A percentile compares a stretch with the other conserved stretches of the same genome.
phyloP scores from a whole-genome alignment of 1,139 yeast species.

The Blastobotrys indianensis region DNA sequence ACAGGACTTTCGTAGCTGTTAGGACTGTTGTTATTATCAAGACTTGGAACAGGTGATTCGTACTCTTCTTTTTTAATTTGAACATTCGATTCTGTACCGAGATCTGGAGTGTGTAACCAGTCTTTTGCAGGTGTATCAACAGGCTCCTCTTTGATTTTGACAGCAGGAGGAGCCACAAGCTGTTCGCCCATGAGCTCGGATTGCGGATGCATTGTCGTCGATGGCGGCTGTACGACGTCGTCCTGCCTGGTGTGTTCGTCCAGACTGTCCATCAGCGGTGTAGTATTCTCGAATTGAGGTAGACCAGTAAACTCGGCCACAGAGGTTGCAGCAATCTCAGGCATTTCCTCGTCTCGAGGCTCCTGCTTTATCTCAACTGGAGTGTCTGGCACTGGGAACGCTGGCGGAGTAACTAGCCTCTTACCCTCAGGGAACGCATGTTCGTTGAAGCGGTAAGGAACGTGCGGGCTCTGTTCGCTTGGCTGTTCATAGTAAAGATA shows the following conservation, averaged over 20 bases:
- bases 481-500: constrained; percentile 6
- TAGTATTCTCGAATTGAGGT: constrained; percentile 5
- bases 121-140: background rate
- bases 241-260: background rate
- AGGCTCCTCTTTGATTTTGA: constrained; percentile 8
- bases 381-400: too few species aligned
- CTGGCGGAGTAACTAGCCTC: too few species aligned
- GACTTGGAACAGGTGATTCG: constrained; percentile 21
- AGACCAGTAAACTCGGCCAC: background rate
- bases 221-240: background rate
- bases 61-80: constrained; percentile 8
- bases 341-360: too few species aligned
- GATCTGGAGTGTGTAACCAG: background rate
- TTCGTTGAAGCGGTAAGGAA: constrained; percentile 3
- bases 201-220: too few species aligned
- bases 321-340: too few species aligned
- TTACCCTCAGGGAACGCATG: too few species aligned
- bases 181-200: background rate
- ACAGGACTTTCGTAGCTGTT: constrained; percentile 13
- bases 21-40: constrained; percentile 18
- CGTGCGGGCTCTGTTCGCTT: background rate
- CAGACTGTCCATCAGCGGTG: constrained; percentile 1
- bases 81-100: background rate
- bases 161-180: background rate
- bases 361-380: too few species aligned